Conservation (phyloP, 305 asterid species). For the Solanum hybrid region DNA sequence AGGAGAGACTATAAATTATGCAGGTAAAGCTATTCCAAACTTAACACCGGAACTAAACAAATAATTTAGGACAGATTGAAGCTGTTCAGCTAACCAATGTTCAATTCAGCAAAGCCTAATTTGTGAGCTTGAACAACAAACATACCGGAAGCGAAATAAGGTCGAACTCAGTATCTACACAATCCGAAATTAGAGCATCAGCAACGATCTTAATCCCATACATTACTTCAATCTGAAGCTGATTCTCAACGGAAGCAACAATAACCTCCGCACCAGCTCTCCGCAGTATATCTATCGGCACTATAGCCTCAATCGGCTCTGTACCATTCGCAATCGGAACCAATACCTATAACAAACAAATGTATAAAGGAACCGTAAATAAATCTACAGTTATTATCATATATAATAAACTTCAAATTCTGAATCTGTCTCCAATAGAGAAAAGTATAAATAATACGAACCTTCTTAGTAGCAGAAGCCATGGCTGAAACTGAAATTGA, state of each 20-base stretch:
- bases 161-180: constrained; percentile 51
- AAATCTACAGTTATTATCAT: not conserved
- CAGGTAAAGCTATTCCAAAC: not conserved
- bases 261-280: constrained; percentile 97
- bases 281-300: constrained; percentile 64
- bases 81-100: not conserved
- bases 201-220: constrained; percentile 77
- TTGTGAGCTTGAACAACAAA: not conserved
- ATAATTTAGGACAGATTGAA: not conserved
- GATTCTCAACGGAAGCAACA: constrained; percentile 86
- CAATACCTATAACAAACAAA: constrained; percentile 53
- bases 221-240: constrained; percentile 60
- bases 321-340: constrained; percentile 92
- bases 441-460: not conserved
- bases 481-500: constrained; percentile 35
- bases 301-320: constrained; percentile 91
- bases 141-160: constrained; percentile 80
- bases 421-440: not conserved
- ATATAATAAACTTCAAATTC: not conserved
- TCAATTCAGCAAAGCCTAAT: not conserved
- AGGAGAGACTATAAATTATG: not conserved
- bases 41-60: not conserved
- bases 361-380: not conserved
- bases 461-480: constrained; percentile 79
- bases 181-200: constrained; percentile 77